Base-by-base conservation (phyloP, 768 basidiomycete genomes). In the Russula dissimulans region DNA sequence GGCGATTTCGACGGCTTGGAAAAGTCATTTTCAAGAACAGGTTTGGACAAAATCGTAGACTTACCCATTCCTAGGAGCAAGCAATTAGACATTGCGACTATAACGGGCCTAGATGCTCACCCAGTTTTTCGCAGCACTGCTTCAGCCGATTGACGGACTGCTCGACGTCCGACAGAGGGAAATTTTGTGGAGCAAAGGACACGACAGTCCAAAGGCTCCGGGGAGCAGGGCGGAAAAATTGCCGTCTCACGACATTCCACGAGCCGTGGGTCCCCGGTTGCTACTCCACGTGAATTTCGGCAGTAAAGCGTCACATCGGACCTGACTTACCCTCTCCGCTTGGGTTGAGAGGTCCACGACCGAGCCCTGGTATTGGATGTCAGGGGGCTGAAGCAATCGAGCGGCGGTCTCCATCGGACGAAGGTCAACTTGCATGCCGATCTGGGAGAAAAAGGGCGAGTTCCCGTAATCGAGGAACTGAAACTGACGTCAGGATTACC, bases 401-500 rank as follows among this genome's bases (percentile, higher is more conserved):
- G 58, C 65, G 2, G 46, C 32, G 4, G 59, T 63, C 26, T 56
- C 52, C 41, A 61, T 51, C 0, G 65, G 63, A 26, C n/a, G 46
- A 31, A 54, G 45, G 17, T 54, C 55, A 29, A 66, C 47, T 17
- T 56, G 36, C 59, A 66, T 65, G 4, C 59, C 63, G 12, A 59
- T 60, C 51, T 59, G 54, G 8, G 55, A 51, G 42, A 66, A 53
- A 36, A 56, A 66, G 4, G 63, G 56, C 4, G 65, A 66, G 26
- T 56, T 50, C 9, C 32, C 41, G 50, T 66, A 66, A 26, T 65
- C 60, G 17, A 66, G 59, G 56, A 66, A 64, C 65, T 66, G 14
- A 0, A 7, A 5, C 22, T 5, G 11, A n/a, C 43, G 14, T 53
- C 22, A 58, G 42, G 17, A 50, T 14, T 8, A 38, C 0, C 34